Conservation (phyloP, 140 eudicot genomes). For the Cichorium intybus region DNA sequence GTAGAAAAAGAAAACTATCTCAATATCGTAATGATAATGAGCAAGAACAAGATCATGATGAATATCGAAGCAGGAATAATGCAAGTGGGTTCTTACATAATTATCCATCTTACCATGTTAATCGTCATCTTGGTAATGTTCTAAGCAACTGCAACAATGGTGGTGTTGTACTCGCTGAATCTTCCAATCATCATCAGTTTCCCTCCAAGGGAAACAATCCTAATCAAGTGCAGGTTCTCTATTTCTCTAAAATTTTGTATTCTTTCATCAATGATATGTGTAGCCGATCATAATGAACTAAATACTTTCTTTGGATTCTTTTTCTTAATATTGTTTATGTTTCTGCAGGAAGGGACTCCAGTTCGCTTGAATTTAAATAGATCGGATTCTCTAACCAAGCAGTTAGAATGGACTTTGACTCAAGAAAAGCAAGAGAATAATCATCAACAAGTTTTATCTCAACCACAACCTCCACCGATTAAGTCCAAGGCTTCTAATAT, state of each 20-base stretch:
- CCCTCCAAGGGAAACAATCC: neutral
- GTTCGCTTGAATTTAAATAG: constrained; percentile 29
- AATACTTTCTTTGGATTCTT: neutral
- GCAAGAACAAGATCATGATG: too few species aligned
- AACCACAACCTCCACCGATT: constrained; percentile 2
- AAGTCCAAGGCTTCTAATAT: constrained; percentile 49
- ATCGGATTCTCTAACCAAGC: constrained; percentile 13
- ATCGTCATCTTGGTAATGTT: neutral
- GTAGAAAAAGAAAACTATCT: too few species aligned
- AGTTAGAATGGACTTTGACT: constrained; percentile 6
- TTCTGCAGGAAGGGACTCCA: constrained; percentile 9
- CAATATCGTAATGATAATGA: too few species aligned
- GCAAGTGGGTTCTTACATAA: too few species aligned
- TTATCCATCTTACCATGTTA: too few species aligned
- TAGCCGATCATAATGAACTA: neutral
- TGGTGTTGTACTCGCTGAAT: neutral
- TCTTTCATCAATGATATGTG: neutral
- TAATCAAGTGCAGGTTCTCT: neutral
- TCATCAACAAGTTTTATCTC: constrained; percentile 8
- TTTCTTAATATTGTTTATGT: neutral
- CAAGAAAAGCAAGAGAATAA: constrained; percentile 5
- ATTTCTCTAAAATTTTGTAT: neutral
- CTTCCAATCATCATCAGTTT: neutral
- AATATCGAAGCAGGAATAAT: too few species aligned
- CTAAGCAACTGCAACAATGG: neutral